phyloP scores from a whole-genome alignment of 2,329 filamentous ascomycete species.

The Fusarium gaditjirri region DNA sequence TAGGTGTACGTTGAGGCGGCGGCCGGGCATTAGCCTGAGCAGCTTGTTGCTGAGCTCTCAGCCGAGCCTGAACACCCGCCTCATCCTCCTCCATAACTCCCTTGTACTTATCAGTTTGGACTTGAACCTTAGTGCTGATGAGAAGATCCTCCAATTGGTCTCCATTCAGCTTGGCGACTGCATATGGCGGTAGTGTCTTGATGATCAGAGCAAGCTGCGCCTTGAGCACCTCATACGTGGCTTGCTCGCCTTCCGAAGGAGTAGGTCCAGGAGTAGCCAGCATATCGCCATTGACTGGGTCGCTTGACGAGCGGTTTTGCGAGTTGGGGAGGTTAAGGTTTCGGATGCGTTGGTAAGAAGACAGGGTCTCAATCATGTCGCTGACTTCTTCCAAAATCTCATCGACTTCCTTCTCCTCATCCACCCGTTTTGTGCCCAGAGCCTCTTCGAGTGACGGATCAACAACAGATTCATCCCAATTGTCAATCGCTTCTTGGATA shows the following conservation, averaged over 20 bases:
- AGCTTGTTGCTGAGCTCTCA: conserved; percentile 52
- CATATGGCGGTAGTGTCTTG: conserved; percentile 81
- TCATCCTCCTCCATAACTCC: conserved; percentile 89
- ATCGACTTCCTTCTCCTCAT: conserved; percentile 74
- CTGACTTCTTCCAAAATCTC: conserved; percentile 78
- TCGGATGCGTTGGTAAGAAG: conserved; percentile 83
- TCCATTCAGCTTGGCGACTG: conserved; percentile 85
- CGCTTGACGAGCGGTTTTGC: conserved; percentile 68
- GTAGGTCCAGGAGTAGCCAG: conserved; percentile 73
- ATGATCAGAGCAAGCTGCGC: conserved; percentile 80
- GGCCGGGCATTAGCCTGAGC: conserved; percentile 51
- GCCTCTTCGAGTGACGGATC: conserved; percentile 68
- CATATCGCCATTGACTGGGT: conserved; percentile 74
- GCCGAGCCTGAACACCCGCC: conserved; percentile 63
- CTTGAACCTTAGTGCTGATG: conserved; percentile 80
- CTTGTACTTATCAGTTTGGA: conserved; percentile 77
- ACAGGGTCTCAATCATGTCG: conserved; percentile 78
- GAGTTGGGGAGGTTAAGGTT: conserved; percentile 75
- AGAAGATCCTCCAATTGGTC: conserved; percentile 86
- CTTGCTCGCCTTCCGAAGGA: conserved; percentile 70
- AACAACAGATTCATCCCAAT: conserved; percentile 67
- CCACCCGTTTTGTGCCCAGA: conserved; percentile 62
- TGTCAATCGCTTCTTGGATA: conserved; percentile 65
- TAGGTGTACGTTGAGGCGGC: conserved; percentile 53
- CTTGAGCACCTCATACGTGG: conserved; percentile 78